Base-by-base conservation (phyloP, 306 rosid genomes). In the Acacia crassicarpa region DNA sequence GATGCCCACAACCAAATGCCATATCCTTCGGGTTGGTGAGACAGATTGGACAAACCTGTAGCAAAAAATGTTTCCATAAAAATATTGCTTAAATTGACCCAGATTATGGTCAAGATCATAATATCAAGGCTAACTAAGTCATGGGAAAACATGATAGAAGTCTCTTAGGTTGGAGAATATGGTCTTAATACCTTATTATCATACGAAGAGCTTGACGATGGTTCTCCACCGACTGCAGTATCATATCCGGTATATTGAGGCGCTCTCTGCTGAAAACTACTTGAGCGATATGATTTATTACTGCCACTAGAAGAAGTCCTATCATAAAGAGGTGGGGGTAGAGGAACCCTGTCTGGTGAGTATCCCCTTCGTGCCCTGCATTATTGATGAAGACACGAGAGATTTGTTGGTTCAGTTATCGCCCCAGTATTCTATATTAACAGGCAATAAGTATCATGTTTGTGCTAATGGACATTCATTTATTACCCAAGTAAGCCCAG, bases 1-100 rank as follows among this genome's bases (percentile, higher is more conserved):
- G 97, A 90, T 94, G 97, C 41, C 98, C 97, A 54, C 97, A 92
- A 65, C 97, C 97, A 58, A 92, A 92, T 59, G 97, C 93, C 98
- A 94, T 86, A 83, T 94, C 87, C 82, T 94, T 94, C 54, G 85
- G 78, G 80, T 88, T 88, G 40, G 85, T 79, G 56, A 91, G 86
- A 88, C 97, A 94, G 83, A 92, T 88, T 11, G 98, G 97, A 45
- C 98, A 92, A 81, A 86, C 72, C 97, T 92, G 91, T 88, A 76
- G 13, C 80, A 30, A 72, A 84, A 22, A 58, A 45, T 77, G 79
- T 74, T 51, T 76, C n/a, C 61, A 58, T 49, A 17, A 74, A 82
- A 80, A 38, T 17, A 76, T 33, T 33, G 5, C 67, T 27, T 20
- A 82, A 59, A 49, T 65, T 65, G 54, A 78, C 77, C 22, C 13